phyloP scores from a whole-genome alignment of 495 filamentous ascomycete genomes.

The Annulohypoxylon nitens region DNA sequence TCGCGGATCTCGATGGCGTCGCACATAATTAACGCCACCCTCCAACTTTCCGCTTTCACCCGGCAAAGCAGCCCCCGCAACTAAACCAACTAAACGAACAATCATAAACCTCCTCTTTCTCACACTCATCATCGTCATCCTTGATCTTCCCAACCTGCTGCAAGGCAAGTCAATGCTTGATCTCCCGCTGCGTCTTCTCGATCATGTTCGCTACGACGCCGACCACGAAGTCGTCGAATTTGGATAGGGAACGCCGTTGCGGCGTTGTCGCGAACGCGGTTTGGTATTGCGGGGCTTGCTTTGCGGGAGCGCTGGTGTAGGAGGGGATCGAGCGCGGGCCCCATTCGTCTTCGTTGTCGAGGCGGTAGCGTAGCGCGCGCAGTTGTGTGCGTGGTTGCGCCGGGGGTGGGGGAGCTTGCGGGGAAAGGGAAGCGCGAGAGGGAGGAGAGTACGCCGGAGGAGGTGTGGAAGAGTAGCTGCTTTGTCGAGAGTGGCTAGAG shows the following conservation, averaged over 20 bases:
- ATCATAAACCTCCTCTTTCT: slow-evolving; percentile 10
- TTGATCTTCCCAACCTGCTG: background rate
- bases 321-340: background rate
- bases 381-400: slow-evolving; percentile 10
- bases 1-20: too few relatives aligned
- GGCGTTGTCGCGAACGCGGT: background rate
- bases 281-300: background rate
- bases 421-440: background rate
- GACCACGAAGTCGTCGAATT: slow-evolving; percentile 32
- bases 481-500: background rate
- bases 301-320: background rate
- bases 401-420: background rate
- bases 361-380: slow-evolving; percentile 27
- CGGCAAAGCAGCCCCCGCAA: background rate
- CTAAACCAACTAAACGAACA: background rate
- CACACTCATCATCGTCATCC: background rate
- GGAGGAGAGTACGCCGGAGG: background rate
- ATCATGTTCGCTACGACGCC: slow-evolving; percentile 48
- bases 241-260: background rate
- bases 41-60: background rate
- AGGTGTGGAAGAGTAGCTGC: background rate
- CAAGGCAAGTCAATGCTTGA: slow-evolving; percentile 22
- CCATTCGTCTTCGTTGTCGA: slow-evolving; percentile 12
- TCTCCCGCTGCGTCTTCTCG: slow-evolving; percentile 38
- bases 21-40: background rate